These are phyloP conservation scores for Monosporozyma servazzii DNA, from an alignment of 805 yeast species.

Conservation along the genomic window DNA sequence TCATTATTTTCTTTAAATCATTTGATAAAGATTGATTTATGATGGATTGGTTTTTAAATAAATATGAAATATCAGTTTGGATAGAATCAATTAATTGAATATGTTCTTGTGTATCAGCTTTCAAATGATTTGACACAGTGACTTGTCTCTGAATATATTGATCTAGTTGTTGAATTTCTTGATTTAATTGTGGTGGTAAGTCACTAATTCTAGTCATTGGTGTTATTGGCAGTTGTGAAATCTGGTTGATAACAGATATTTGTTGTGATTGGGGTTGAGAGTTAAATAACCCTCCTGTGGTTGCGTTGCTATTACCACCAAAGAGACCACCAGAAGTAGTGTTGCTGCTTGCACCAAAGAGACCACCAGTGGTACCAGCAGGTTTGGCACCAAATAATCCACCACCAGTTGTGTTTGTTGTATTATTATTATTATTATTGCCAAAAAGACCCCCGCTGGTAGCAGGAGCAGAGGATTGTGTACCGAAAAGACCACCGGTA, in stretches of 20 bases:
- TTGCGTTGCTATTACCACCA: slow-evolving; percentile 14
- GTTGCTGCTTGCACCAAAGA: slow-evolving; percentile 1
- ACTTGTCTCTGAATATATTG: slow-evolving; percentile 67
- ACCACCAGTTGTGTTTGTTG: slow-evolving; percentile 9
- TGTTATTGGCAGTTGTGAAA: slow-evolving; percentile 42
- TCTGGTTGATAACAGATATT: slow-evolving; percentile 35
- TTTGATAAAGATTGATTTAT: slow-evolving; percentile 54
- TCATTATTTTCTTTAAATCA: slow-evolving; percentile 39
- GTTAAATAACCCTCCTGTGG: not conserved
- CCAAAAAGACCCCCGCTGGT: slow-evolving; percentile 29
- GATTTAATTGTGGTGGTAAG: slow-evolving; percentile 60
- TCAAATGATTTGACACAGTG: slow-evolving; percentile 57
- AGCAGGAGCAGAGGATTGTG: slow-evolving; percentile 10
- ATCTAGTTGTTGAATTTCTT: slow-evolving; percentile 61
- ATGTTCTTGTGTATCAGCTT: slow-evolving; percentile 54
- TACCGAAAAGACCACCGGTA: slow-evolving; percentile 9
- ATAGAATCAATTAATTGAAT: slow-evolving; percentile 55
- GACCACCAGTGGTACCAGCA: slow-evolving; percentile 1
- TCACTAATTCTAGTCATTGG: slow-evolving; percentile 71
- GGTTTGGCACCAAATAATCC: slow-evolving; percentile 21
- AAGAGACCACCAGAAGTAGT: slow-evolving; percentile 18
- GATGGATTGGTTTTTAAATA: slow-evolving; percentile 51
- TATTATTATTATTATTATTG: slow-evolving; percentile 12
- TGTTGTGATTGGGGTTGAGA: slow-evolving; percentile 10
- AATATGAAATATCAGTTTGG: slow-evolving; percentile 60